Conservation (phyloP, 129 eudicot genomes). For the Gnaphalium uliginosum region DNA sequence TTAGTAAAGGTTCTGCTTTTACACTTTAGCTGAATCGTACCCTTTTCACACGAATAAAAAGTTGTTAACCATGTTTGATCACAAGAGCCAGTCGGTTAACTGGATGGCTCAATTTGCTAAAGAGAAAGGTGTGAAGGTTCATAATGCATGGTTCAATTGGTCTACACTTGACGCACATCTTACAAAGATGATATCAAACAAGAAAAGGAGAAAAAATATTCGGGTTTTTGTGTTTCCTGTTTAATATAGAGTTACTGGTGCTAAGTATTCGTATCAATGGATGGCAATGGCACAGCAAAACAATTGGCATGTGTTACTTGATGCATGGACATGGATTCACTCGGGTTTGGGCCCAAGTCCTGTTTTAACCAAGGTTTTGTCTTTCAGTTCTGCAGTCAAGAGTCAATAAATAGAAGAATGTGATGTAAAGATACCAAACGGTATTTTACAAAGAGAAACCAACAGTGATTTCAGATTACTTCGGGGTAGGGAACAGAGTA, state of each 20-base stretch:
- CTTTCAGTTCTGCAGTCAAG: conserved; percentile 32
- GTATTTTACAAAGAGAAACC: conserved; percentile 55
- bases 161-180: conserved; percentile 55
- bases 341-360: conserved; percentile 63
- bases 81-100: conserved; percentile 60
- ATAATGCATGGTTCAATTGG: conserved; percentile 66
- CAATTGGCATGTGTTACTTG: conserved; percentile 72
- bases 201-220: conserved; percentile 58
- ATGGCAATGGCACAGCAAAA: conserved; percentile 73
- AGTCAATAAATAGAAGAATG: conserved; percentile 19
- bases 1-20: no score
- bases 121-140: conserved; percentile 58
- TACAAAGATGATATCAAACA: conserved; percentile 42
- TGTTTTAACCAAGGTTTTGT: conserved; percentile 26
- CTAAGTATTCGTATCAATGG: no score
- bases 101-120: conserved; percentile 66
- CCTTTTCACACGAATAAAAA: no score
- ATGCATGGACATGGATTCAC: conserved; percentile 71
- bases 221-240: conserved; percentile 61
- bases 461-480: conserved; percentile 57
- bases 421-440: conserved; percentile 19
- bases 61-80: conserved; percentile 48
- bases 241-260: conserved; percentile 64
- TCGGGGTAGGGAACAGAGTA: conserved; percentile 39
- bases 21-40: no score